Conservation (phyloP, 768 basidiomycete genomes). For the Lanmaoa pseudosensibilis region DNA sequence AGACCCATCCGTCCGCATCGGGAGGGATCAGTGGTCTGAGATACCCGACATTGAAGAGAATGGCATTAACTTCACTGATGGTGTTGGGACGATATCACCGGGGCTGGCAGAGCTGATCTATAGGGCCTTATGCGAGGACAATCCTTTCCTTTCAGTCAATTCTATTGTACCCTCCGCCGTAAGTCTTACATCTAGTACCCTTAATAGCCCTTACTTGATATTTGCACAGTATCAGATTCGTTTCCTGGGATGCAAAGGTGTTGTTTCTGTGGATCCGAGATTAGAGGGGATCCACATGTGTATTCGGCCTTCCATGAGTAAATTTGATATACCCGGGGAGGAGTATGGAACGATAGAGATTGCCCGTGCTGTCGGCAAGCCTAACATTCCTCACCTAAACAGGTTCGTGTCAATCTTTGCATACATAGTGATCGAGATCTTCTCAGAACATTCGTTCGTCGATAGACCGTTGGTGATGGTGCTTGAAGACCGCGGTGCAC, state of each 20-base stretch:
- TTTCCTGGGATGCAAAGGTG: constrained; percentile 81
- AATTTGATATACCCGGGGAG: constrained; percentile 57
- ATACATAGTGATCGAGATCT: neutral
- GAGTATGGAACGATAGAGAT: constrained; percentile 70
- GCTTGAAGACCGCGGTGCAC: constrained; percentile 73
- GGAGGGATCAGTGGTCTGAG: constrained; percentile 57
- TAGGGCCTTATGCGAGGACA: constrained; percentile 48
- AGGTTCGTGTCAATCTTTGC: constrained; percentile 50
- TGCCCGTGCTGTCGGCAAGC: constrained; percentile 58
- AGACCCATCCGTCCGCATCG: constrained; percentile 64
- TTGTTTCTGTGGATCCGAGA: constrained; percentile 66
- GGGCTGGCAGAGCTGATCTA: constrained; percentile 61
- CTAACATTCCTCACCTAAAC: constrained; percentile 69
- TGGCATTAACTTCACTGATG: constrained; percentile 64
- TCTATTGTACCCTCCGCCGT: constrained; percentile 60
- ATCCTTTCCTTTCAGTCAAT: constrained; percentile 34
- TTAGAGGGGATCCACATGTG: constrained; percentile 62
- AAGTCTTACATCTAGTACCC: constrained; percentile 26
- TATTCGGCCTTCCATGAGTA: constrained; percentile 70
- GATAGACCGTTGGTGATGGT: constrained; percentile 72
- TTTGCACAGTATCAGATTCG: constrained; percentile 70
- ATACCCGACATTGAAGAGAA: constrained; percentile 55
- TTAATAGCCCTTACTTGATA: neutral
- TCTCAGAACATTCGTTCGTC: neutral
- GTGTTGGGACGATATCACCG: constrained; percentile 75